Evolutionary conservation across 2,329 filamentous ascomycete species (phyloP).

Genomic region (Colletotrichum gigasporum): DNA sequence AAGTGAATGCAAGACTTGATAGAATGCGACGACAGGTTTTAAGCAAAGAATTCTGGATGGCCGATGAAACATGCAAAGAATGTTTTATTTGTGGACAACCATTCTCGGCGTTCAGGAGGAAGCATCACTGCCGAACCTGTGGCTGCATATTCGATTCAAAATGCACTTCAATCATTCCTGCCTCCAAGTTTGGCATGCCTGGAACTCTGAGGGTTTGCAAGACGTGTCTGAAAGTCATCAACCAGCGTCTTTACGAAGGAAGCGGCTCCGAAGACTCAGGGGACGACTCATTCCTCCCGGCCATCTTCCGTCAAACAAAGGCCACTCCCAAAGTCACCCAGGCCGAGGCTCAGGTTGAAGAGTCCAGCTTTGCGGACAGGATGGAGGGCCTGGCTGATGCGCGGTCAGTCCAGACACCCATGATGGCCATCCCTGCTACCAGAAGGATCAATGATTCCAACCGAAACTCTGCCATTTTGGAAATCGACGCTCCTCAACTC

Average conservation of each 20-base stretch:
- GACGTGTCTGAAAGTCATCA: conserved; percentile 90
- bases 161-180: conserved; percentile 91
- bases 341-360: conserved; percentile 50
- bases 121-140: conserved; percentile 95
- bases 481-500: conserved; percentile 86
- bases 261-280: conserved; percentile 89
- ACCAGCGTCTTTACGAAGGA: conserved; percentile 81
- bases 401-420: conserved; percentile 69
- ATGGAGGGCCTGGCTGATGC: conserved; percentile 56
- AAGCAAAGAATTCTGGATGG: conserved; percentile 99
- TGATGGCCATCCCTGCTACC: conserved; percentile 77
- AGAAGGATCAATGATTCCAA: conserved; percentile 79
- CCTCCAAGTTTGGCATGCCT: conserved; percentile 85
- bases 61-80: conserved; percentile 96
- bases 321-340: conserved; percentile 45
- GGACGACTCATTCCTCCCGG: conserved; percentile 75
- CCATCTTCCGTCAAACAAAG: conserved; percentile 67
- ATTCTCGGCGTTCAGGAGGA: conserved; percentile 93
- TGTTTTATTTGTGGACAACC: conserved; percentile 92
- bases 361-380: conserved; percentile 50
- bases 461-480: conserved; percentile 86
- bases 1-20: conserved; percentile 68
- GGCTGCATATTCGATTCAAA: conserved; percentile 99
- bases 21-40: conserved; percentile 87
- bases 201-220: conserved; percentile 91